Evolutionary conservation across 2,329 filamentous ascomycete genomes (phyloP), one percentile per base, ranked within the genome.

Genomic region (Xenoacremonium recifei): DNA sequence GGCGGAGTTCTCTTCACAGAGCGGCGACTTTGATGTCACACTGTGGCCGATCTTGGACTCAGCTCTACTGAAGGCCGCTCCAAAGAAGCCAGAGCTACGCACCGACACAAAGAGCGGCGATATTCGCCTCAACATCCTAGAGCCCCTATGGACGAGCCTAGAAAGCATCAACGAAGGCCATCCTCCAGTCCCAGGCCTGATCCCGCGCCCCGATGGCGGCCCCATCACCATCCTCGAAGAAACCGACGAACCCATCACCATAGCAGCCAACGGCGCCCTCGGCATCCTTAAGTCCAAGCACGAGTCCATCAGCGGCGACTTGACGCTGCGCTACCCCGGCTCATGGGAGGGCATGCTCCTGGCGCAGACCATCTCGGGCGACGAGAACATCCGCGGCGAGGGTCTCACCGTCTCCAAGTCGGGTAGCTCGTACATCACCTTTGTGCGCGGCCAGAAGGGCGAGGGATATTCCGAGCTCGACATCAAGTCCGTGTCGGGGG

Each of bases 311-410:
- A 74, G 71, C 40, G 75, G 73, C 6, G 36, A 54, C 21, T 50
- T 77, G 35, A 53, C 51, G 12, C 59, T 79, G 17, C 46, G 37
- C 13, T 79, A 77, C 49, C 76, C 77, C 1, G 53, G 52, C 17
- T 61, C 67, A 3, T 80, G 77, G 77, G 69, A 72, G 48, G 77
- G 77, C 12, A 48, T 50, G 16, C 57, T 79, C 23, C 47, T 47
- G 9, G 66, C 70, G 11, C 42, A 64, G 44, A 65, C 67, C 15
- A 58, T 71, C 13, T 67, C 67, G 18, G 75, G 75, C 3, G 48
- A 41, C 9, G 58, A 77, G 21, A 39, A 44, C 2, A 59, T 71
- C 6, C 46, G 38, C 16, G 77, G 77, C 12, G 62, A 69, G 30
- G 74, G 64, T 13, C 63, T 80, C 11, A 48, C 60, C 38, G 50